Evolutionary conservation across 2,329 filamentous ascomycete genomes (phyloP).

Genomic region (Cadophora malorum): DNA sequence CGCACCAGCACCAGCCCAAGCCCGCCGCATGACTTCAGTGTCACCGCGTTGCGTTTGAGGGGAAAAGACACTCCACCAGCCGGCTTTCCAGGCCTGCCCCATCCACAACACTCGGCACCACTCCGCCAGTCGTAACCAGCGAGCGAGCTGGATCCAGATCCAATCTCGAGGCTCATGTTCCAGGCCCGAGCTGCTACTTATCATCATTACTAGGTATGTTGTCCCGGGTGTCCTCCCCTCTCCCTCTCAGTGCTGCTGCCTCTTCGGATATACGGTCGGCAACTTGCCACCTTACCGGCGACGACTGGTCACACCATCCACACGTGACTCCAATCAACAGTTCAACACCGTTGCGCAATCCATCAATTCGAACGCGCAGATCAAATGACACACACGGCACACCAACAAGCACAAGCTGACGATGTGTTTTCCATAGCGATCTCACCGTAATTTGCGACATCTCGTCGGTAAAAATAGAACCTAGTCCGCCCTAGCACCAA

Average conservation of each 20-base stretch:
- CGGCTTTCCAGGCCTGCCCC: conserved; percentile 23
- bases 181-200: conserved; percentile 8
- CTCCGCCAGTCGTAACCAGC: conserved; percentile 19
- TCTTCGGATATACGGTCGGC: neutral
- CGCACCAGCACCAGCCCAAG: conserved; percentile 27
- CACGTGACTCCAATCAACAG: conserved; percentile 9
- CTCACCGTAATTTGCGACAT: conserved; percentile 4
- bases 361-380: neutral
- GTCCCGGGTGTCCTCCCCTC: conserved; percentile 10
- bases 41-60: conserved; percentile 28
- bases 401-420: conserved; percentile 21
- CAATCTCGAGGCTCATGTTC: conserved; percentile 27
- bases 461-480: conserved; percentile 3
- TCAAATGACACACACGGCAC: conserved; percentile 17
- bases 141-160: neutral
- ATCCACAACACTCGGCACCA: conserved; percentile 28
- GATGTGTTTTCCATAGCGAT: conserved; percentile 18
- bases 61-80: conserved; percentile 24
- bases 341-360: conserved; percentile 7
- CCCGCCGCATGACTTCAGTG: conserved; percentile 29
- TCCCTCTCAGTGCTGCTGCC: conserved; percentile 6
- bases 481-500: neutral
- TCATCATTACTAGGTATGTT: conserved; percentile 26
- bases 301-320: conserved; percentile 10
- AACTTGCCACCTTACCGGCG: conserved; percentile 21